Base-by-base conservation (phyloP, 768 basidiomycete species). In the Mycena metata region DNA sequence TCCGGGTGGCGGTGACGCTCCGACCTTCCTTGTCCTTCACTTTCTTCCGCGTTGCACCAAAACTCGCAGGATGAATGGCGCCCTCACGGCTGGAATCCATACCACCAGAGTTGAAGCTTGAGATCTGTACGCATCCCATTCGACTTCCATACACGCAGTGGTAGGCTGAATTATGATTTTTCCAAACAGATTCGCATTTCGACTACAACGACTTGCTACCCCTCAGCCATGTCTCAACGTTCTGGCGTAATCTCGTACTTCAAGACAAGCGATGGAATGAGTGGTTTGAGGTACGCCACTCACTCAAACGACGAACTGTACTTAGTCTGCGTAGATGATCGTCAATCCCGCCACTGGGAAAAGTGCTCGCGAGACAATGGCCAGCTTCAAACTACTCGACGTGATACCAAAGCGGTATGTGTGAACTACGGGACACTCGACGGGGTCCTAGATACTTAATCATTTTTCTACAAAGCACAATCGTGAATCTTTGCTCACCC, bases 231-330 rank as follows among this genome's bases (percentile, higher is more conserved):
- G 24, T 63, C 17, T 63, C 51, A 16, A 19, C 35, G 35, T 23
- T 16, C 30, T 63, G 61, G 61, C 23, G 61, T 11, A 13, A 41
- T 21, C 19, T 54, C n/a, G 51, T 63, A 3, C 51, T 54, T 12
- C 41, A n/a, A 9, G 61, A 63, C 35, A 21, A 12, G 6, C 41
- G 61, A 12, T 63, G 61, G 61, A 21, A 17, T 35, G 8, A 42
- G 45, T 63, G 61, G 61, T 52, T 63, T 23, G 61, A 54, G 26
- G 61, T 63, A 43, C 24, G 46, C 6, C 11, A 10, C 8, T 46
- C 12, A 15, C 12, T 12, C 13, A 5, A 50, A 51, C 30, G 47
- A 35, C 8, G 36, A 50, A 5, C 5, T 26, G 3, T 12, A 43
- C 10, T 21, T 13, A 5, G 10, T 9, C 21, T 17, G 12, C 15